Conservation (phyloP, 768 basidiomycete genomes). For the Phlegmacium glaucopus region DNA sequence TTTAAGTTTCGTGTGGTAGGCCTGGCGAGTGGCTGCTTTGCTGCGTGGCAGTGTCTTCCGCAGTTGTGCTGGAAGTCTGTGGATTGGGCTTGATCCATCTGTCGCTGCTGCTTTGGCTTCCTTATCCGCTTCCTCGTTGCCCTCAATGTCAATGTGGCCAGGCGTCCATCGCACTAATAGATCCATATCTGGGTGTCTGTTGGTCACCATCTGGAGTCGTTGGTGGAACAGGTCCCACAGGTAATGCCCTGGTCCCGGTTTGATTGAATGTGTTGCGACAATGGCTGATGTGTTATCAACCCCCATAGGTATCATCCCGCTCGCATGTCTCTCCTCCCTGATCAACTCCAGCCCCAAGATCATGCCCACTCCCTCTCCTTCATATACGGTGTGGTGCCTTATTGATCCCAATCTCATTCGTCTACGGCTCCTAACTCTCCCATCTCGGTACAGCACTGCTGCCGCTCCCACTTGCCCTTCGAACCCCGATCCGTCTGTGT, state of each 20-base stretch:
- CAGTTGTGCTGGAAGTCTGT: not conserved
- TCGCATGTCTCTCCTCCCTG: not conserved
- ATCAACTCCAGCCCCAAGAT: not conserved
- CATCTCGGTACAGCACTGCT: constrained; percentile 10
- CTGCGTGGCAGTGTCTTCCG: constrained; percentile 4
- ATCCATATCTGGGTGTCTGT: not conserved
- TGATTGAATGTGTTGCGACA: not conserved
- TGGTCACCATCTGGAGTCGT: not conserved
- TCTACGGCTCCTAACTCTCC: not conserved
- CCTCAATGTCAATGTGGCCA: constrained; percentile 1
- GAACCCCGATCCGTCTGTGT: not conserved
- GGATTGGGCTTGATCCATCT: not conserved
- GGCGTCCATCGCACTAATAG: no score
- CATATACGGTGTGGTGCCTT: constrained; percentile 9
- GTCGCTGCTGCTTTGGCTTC: not conserved
- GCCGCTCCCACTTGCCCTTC: constrained; percentile 3
- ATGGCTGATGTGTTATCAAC: constrained; percentile 1
- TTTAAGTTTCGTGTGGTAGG: not conserved
- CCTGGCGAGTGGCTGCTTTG: constrained; percentile 4
- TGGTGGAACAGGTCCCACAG: not conserved
- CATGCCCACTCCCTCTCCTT: constrained; percentile 8
- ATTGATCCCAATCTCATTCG: constrained; percentile 2
- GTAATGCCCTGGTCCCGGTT: constrained; percentile 3
- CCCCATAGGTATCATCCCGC: not conserved
- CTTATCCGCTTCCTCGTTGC: constrained; percentile 2